These are phyloP conservation scores for Capsicum rhomboideum DNA, from an alignment of 257 asterid genomes.

Conservation along the genomic window DNA sequence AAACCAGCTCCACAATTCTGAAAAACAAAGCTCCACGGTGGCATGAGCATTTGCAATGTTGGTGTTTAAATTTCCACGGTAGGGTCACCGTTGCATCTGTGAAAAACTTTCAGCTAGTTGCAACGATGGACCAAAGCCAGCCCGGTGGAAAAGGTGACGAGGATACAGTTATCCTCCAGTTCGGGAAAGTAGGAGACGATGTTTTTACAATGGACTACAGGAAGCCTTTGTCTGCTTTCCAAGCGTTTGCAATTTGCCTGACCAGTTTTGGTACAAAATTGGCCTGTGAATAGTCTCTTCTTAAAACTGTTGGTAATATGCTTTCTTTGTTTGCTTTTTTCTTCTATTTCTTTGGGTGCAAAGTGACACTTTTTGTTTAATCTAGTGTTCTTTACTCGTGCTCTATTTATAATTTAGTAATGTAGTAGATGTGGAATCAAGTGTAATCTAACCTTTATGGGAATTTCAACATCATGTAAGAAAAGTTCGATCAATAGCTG, in stretches of 20 bases:
- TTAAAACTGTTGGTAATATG: neutral
- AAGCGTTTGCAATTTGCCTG: constrained; percentile 88
- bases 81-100: constrained; percentile 93
- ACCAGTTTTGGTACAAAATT: constrained; percentile 90
- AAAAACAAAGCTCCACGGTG: constrained; percentile 89
- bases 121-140: constrained; percentile 64
- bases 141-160: constrained; percentile 78
- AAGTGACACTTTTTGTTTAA: neutral
- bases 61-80: constrained; percentile 98
- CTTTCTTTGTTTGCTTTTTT: neutral
- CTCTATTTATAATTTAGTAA: neutral
- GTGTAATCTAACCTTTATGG: neutral
- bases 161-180: constrained; percentile 82
- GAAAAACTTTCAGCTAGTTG: constrained; percentile 81
- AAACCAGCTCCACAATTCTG: constrained; percentile 34
- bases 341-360: neutral
- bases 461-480: neutral
- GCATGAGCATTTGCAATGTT: constrained; percentile 91
- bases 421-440: neutral
- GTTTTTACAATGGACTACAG: constrained; percentile 80
- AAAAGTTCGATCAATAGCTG: neutral
- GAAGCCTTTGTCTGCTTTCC: constrained; percentile 90
- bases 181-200: constrained; percentile 79
- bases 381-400: neutral
- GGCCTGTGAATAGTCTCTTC: constrained; percentile 55